phyloP scores from a whole-genome alignment of 2,329 filamentous ascomycete species.

The Rhynchosporium graminicola region DNA sequence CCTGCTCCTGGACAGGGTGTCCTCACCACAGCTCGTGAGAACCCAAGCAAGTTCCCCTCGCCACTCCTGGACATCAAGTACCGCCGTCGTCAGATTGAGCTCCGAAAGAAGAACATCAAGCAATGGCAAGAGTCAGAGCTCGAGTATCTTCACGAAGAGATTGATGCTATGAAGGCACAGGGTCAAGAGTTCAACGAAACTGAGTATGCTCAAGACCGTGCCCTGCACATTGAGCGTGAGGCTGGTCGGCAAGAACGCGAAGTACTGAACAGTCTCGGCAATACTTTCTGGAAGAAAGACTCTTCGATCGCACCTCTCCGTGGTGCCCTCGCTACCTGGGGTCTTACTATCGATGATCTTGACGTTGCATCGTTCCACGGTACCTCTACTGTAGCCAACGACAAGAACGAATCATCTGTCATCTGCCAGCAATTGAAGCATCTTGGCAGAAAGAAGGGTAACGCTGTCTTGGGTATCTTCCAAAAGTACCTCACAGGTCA shows the following conservation, averaged over 20 bases:
- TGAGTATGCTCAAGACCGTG: conserved; percentile 83
- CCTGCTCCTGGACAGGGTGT: conserved; percentile 97
- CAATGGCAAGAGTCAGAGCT: conserved; percentile 96
- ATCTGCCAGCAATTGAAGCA: conserved; percentile 96
- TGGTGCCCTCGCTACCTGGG: conserved; percentile 95
- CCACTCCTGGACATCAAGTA: conserved; percentile 98
- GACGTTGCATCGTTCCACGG: conserved; percentile 97
- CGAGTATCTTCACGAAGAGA: conserved; percentile 89
- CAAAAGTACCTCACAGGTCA: conserved; percentile 99
- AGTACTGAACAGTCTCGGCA: conserved; percentile 87
- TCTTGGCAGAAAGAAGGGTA: conserved; percentile 93
- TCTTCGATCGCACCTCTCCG: conserved; percentile 90
- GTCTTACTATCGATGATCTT: conserved; percentile 94
- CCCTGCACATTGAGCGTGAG: conserved; percentile 83
- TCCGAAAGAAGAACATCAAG: conserved; percentile 91
- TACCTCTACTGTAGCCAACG: conserved; percentile 96
- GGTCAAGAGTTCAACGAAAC: conserved; percentile 74
- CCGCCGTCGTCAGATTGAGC: conserved; percentile 89
- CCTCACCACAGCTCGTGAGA: conserved; percentile 90
- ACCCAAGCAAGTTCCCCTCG: conserved; percentile 87
- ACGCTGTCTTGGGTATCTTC: conserved; percentile 95
- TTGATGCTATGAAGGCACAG: conserved; percentile 85
- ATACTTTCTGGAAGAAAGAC: conserved; percentile 99
- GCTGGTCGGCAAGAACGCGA: conserved; percentile 90
- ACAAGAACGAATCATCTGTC: conserved; percentile 99